Conservation (phyloP, 2,329 filamentous ascomycete species). For the Furcasterigmium sp. region DNA sequence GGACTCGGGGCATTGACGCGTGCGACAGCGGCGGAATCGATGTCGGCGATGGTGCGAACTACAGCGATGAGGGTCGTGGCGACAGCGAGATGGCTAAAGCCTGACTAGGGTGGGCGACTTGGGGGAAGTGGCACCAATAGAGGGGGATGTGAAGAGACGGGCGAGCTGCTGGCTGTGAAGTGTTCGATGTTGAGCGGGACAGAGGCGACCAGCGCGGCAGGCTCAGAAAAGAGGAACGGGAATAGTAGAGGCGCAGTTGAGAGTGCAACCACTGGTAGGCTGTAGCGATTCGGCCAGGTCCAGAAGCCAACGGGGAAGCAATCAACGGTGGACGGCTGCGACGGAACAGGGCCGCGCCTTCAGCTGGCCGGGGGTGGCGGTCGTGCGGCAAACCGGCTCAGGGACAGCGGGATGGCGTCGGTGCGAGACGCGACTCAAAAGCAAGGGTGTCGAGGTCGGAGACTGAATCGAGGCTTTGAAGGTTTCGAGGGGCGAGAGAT, state of each 20-base stretch:
- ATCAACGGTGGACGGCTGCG: neutral
- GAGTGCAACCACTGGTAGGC: neutral
- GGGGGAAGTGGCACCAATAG: neutral
- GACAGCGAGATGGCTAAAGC: constrained; percentile 1
- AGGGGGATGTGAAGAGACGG: neutral
- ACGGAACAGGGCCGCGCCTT: constrained; percentile 3
- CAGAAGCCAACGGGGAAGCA: neutral
- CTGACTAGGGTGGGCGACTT: neutral
- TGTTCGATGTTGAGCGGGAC: constrained; percentile 2
- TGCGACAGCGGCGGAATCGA: neutral
- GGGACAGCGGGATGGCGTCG: neutral
- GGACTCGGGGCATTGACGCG: constrained; percentile 8
- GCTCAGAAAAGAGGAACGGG: too few species aligned
- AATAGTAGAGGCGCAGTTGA: too few species aligned
- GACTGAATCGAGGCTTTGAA: neutral
- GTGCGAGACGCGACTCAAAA: too few species aligned
- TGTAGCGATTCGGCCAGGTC: neutral
- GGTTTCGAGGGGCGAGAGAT: neutral
- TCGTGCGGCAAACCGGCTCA: neutral
- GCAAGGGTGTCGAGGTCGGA: neutral
- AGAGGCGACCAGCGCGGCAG: too few species aligned
- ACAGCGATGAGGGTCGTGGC: neutral
- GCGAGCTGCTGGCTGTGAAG: neutral
- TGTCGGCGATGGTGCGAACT: neutral
- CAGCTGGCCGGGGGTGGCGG: neutral